Evolutionary conservation across 1,284 basidiomycete species (phyloP).

Genomic region (Ceratorhiza oryzae-sativae): DNA sequence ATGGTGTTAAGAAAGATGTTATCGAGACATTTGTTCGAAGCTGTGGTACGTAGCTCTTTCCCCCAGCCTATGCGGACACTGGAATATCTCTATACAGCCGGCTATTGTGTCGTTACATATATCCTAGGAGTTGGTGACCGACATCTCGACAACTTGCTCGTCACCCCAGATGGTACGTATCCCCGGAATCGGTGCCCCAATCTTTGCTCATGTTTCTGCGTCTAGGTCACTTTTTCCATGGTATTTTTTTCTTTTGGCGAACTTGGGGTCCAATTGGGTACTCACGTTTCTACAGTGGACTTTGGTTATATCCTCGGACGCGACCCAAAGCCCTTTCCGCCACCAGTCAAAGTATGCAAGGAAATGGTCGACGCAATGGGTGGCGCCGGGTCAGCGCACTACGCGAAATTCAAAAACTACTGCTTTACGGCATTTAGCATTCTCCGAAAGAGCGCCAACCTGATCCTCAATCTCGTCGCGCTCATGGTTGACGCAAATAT

Average conservation of each 20-base stretch:
- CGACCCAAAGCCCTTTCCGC: conserved; percentile 98
- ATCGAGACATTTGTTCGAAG: conserved; percentile 97
- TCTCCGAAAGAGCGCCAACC: conserved; percentile 95
- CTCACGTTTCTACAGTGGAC: conserved; percentile 68
- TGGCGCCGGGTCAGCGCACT: conserved; percentile 89
- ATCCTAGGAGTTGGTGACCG: conserved; percentile 96
- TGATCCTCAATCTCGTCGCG: conserved; percentile 94
- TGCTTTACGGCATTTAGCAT: conserved; percentile 97
- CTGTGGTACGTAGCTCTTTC: conserved; percentile 74
- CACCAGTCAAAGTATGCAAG: conserved; percentile 97
- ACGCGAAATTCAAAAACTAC: conserved; percentile 93
- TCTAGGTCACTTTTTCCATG: conserved; percentile 84
- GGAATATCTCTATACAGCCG: conserved; percentile 63
- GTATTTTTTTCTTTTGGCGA: conserved; percentile 52
- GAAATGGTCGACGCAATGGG: conserved; percentile 99
- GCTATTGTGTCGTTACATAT: conserved; percentile 98
- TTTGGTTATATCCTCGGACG: conserved; percentile 98
- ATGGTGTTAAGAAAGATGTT: conserved; percentile 88
- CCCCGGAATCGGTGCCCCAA: neutral
- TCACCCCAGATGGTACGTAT: conserved; percentile 85
- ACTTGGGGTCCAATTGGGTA: neutral
- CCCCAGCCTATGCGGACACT: neutral
- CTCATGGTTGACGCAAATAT: conserved; percentile 99
- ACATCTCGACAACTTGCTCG: conserved; percentile 93
- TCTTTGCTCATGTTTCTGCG: neutral